These are phyloP conservation scores for Tulasnella sp. DNA, from an alignment of 768 basidiomycete species.

Conservation along the genomic window DNA sequence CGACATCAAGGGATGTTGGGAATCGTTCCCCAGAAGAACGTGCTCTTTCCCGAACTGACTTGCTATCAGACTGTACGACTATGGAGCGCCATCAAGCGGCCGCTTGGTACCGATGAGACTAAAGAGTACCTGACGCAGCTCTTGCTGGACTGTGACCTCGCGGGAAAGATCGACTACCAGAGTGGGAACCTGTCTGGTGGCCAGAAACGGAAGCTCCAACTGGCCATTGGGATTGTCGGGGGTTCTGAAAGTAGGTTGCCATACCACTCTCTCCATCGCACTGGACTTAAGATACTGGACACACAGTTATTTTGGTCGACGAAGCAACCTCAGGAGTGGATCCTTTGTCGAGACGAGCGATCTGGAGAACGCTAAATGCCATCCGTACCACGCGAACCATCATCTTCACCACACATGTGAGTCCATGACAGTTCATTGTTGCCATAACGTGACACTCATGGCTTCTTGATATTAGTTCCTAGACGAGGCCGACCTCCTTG, in stretches of 20 bases:
- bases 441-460: background rate
- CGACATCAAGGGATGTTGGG: conserved; percentile 58
- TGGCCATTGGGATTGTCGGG: conserved; percentile 70
- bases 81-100: conserved; percentile 63
- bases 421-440: conserved; percentile 19
- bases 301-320: conserved; percentile 25
- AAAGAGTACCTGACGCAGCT: conserved; percentile 54
- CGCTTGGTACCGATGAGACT: conserved; percentile 28
- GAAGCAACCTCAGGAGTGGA: conserved; percentile 63
- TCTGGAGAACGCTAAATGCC: conserved; percentile 64
- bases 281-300: background rate
- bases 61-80: conserved; percentile 62
- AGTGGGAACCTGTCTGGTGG: conserved; percentile 62
- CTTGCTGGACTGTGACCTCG: conserved; percentile 60
- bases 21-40: conserved; percentile 76
- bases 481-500: conserved; percentile 69
- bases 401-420: conserved; percentile 68
- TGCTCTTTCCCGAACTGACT: conserved; percentile 63
- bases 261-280: conserved; percentile 4
- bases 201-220: conserved; percentile 71
- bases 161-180: conserved; percentile 54
- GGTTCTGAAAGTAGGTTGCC: conserved; percentile 50
- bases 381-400: conserved; percentile 56
- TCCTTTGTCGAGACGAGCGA: conserved; percentile 61
- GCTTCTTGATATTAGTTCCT: conserved; percentile 38